Evolutionary conservation across 2,329 filamentous ascomycete species (phyloP), one percentile per base, ranked within the genome.

Genomic region (Aspergillus hiratsukae): DNA sequence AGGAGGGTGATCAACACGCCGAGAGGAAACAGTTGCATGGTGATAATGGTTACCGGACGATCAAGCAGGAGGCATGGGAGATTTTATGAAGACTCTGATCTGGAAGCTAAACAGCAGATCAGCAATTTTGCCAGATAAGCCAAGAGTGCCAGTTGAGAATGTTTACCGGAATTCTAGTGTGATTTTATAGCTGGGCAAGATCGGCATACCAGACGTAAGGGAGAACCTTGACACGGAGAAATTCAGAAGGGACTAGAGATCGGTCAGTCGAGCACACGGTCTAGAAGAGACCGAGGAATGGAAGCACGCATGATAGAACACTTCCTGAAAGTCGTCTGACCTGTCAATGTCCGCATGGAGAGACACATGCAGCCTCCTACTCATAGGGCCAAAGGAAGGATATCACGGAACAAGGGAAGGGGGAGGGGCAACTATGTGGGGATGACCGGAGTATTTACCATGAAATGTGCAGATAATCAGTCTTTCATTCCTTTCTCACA

Each of bases 1-100:
- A 71, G 52, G 25, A 64, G 65, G 51, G 63, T 52, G 10, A 66
- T 56, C 49, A 70, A 55, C 8, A 69, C 52, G 54, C 59, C 53
- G 41, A 74, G 56, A 49, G 60, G 53, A 55, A 56, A 62, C 27
- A 67, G 59, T 61, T 69, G 62, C 70, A 74, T 73, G 40, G 29
- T 70, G 62, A 61, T 25, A 25, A 14, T 46, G 43, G 51, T 49
- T 58, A 50, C 52, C 48, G 29, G 51, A 55, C 50, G 51, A 52
- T 64, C 62, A 68, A 55, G 35, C 55, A 27, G 59, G 55, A 62
- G 52, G 57, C 63, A 66, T 60, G 45, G 48, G 51, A 56, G 52
- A 54, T 57, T 7, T 61, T 31, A 53, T 51, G 23, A n/a, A 27
- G n/a, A 21, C 5, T 29, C 27, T 21, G 49, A 27, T 40, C 49